These are phyloP conservation scores for Alternaria ethzedia DNA, from an alignment of 2,329 filamentous ascomycete genomes.

Conservation along the genomic window DNA sequence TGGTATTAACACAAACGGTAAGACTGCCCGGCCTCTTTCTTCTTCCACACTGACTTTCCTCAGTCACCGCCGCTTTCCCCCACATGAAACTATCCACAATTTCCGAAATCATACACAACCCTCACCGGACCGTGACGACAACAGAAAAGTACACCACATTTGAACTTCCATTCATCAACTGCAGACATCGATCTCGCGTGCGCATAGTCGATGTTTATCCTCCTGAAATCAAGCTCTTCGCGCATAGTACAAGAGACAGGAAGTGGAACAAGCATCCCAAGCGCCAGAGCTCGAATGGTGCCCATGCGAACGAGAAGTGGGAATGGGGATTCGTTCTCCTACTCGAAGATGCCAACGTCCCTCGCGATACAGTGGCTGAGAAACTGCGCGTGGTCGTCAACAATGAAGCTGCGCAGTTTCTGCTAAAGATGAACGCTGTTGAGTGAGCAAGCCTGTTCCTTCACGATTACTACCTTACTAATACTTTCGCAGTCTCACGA, in stretches of 20 bases:
- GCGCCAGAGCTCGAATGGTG: constrained; percentile 49
- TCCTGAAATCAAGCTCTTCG: constrained; percentile 72
- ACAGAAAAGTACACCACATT: constrained; percentile 47
- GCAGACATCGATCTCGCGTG: constrained; percentile 71
- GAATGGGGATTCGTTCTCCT: constrained; percentile 85
- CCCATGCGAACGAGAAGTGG: constrained; percentile 62
- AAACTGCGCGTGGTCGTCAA: constrained; percentile 70
- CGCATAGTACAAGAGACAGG: constrained; percentile 52
- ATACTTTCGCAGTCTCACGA: constrained; percentile 59
- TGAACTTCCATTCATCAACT: constrained; percentile 73
- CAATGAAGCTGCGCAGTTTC: constrained; percentile 61
- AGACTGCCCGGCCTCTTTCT: constrained; percentile 13
- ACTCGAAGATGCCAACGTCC: constrained; percentile 69
- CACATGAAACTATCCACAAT: constrained; percentile 41
- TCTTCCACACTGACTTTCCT: constrained; percentile 9
- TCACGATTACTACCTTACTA: not conserved
- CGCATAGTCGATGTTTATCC: constrained; percentile 87
- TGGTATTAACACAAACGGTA: constrained; percentile 52
- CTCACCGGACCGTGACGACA: constrained; percentile 47
- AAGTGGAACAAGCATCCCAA: constrained; percentile 35
- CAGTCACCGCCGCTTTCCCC: constrained; percentile 57
- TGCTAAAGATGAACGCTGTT: constrained; percentile 62
- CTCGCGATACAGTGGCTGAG: constrained; percentile 31
- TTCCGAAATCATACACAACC: constrained; percentile 57
- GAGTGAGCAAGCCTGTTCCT: constrained; percentile 53